These are phyloP conservation scores for Tetrapisispora arboricola DNA, from an alignment of 805 yeast genomes.

Conservation along the genomic window DNA sequence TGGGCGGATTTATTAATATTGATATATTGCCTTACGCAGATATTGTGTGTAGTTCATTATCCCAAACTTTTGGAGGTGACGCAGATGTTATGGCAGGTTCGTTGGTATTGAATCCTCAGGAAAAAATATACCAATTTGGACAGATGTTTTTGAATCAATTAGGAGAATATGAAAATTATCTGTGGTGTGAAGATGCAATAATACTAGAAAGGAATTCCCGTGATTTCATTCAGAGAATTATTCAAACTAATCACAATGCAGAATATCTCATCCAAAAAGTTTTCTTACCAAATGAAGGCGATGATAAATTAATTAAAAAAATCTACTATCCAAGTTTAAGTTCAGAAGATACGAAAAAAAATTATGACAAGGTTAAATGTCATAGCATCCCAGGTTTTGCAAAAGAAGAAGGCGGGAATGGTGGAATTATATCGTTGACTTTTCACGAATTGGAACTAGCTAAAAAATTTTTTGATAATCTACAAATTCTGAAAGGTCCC, in stretches of 20 bases:
- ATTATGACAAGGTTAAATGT: constrained; percentile 59
- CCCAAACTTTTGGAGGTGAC: constrained; percentile 90
- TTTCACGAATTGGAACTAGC: constrained; percentile 60
- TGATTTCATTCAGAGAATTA: constrained; percentile 62
- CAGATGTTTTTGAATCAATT: constrained; percentile 30
- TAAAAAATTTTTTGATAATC: constrained; percentile 57
- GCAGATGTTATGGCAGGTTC: constrained; percentile 95
- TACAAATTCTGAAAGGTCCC: constrained; percentile 56
- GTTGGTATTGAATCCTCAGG: constrained; percentile 60
- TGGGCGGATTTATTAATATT: constrained; percentile 81
- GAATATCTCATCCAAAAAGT: constrained; percentile 41
- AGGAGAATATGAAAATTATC: constrained; percentile 54
- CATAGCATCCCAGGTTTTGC: constrained; percentile 20
- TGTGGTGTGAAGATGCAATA: constrained; percentile 93
- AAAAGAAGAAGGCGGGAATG: constrained; percentile 64
- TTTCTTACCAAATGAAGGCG: constrained; percentile 33
- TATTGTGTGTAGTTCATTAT: constrained; percentile 73
- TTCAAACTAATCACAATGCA: constrained; percentile 44
- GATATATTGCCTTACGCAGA: constrained; percentile 79
- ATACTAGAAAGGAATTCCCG: constrained; percentile 87
- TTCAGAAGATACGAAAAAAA: constrained; percentile 37
- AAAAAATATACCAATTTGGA: constrained; percentile 40
- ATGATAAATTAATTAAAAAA: constrained; percentile 38
- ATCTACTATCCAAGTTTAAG: constrained; percentile 62
- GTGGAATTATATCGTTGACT: constrained; percentile 70